Conservation (phyloP, 73 alveolate genomes). For the Paramecium sonneborni region DNA sequence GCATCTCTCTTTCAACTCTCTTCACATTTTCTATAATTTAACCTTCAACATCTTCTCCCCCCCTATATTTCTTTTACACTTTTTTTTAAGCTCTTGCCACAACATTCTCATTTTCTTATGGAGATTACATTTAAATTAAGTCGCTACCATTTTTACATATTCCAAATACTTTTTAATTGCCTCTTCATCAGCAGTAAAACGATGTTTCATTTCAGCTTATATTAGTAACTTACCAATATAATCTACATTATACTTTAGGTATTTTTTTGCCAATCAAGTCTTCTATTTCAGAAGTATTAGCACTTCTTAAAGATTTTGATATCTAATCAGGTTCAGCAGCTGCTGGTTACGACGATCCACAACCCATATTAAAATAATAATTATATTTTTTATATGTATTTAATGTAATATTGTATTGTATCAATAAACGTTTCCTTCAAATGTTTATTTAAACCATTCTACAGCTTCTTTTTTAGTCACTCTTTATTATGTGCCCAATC, state of each 20-base stretch:
- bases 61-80: slow-evolving; percentile 49
- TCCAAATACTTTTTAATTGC: not conserved
- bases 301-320: not conserved
- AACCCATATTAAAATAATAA: slow-evolving; percentile 51
- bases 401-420: slow-evolving; percentile 54
- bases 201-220: slow-evolving; percentile 40
- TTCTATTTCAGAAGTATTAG: slow-evolving; percentile 48
- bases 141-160: not conserved
- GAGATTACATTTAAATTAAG: not conserved
- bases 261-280: slow-evolving; percentile 51
- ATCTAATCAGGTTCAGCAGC: slow-evolving; percentile 38
- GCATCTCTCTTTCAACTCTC: slow-evolving; percentile 42
- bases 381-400: not conserved
- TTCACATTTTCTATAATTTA: slow-evolving; percentile 42
- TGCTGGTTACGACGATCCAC: slow-evolving; percentile 43
- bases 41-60: slow-evolving; percentile 37
- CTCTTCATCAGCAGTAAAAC: slow-evolving; percentile 10
- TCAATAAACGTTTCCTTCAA: slow-evolving; percentile 73
- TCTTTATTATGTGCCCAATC: slow-evolving; percentile 70
- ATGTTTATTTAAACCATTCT: slow-evolving; percentile 69
- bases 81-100: slow-evolving; percentile 19
- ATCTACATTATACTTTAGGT: not conserved
- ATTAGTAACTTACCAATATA: not conserved
- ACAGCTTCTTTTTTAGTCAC: slow-evolving; percentile 66
- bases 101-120: not conserved